A percentile compares a stretch with the other conserved stretches of the same genome.
Evolutionary conservation across 1,284 basidiomycete species (phyloP).

Genomic region (Cerrena zonata): DNA sequence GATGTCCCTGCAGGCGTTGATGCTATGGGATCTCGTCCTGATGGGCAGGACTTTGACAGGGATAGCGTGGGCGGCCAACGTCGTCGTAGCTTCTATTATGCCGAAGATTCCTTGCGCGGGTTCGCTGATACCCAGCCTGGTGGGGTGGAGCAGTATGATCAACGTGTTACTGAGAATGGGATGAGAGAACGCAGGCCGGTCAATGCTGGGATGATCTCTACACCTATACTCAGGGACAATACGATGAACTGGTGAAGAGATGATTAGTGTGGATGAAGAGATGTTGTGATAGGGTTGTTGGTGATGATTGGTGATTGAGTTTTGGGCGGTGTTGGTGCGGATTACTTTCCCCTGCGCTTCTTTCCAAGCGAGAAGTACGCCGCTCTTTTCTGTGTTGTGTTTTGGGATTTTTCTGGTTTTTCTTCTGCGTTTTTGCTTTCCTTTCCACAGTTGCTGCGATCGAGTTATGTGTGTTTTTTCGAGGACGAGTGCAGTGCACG

Average conservation of each 20-base stretch:
- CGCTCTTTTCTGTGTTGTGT: background rate
- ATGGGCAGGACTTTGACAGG: conserved; percentile 65
- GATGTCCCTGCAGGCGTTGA: conserved; percentile 38
- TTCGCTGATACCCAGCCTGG: conserved; percentile 27
- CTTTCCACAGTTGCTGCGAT: background rate
- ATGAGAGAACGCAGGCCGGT: conserved; percentile 28
- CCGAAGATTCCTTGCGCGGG: conserved; percentile 70
- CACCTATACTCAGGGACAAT: conserved; percentile 28
- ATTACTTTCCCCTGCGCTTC: background rate
- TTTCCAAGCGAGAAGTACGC: background rate
- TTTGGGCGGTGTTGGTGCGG: no score
- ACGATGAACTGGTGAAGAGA: conserved; percentile 30
- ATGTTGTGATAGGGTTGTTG: background rate
- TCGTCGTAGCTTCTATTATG: conserved; percentile 74
- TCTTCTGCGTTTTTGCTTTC: background rate
- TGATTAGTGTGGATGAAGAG: background rate
- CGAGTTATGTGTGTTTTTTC: no score
- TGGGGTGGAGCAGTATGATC: conserved; percentile 14
- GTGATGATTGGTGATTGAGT: no score
- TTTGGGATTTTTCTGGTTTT: background rate
- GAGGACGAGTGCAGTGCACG: background rate
- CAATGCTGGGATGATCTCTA: conserved; percentile 21
- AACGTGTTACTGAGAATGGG: conserved; percentile 9
- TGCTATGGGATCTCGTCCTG: conserved; percentile 40
- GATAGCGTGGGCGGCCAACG: conserved; percentile 67